These are phyloP conservation scores for Aspergillus campestris DNA, from an alignment of 495 filamentous ascomycete genomes.

Conservation along the genomic window DNA sequence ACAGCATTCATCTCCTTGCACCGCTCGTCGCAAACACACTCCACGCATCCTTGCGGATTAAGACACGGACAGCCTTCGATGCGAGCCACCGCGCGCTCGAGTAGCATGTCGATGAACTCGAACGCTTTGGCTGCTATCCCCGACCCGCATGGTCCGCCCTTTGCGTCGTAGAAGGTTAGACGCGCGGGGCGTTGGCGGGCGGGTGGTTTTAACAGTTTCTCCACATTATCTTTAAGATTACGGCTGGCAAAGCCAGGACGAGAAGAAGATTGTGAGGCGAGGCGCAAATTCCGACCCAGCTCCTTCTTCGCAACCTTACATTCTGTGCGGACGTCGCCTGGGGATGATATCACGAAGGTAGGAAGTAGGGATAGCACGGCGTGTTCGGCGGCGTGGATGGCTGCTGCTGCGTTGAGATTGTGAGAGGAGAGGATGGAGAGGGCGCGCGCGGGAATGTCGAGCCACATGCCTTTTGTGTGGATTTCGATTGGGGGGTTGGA, in stretches of 20 bases:
- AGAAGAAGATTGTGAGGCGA: slow-evolving; percentile 8
- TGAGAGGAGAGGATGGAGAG: slow-evolving; percentile 68
- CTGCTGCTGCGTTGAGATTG: slow-evolving; percentile 73
- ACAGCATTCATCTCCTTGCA: slow-evolving; percentile 87
- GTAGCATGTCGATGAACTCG: slow-evolving; percentile 74
- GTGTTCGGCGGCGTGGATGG: slow-evolving; percentile 92
- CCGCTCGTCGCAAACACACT: slow-evolving; percentile 78
- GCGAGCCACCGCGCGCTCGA: slow-evolving; percentile 69
- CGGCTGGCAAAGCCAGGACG: slow-evolving; percentile 10
- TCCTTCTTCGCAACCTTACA: slow-evolving; percentile 84
- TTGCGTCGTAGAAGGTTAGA: slow-evolving; percentile 90
- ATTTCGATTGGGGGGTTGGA: slow-evolving; percentile 87
- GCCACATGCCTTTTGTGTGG: slow-evolving; percentile 87
- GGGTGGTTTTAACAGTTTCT: slow-evolving; percentile 31
- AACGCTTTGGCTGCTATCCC: slow-evolving; percentile 90
- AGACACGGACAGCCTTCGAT: slow-evolving; percentile 64
- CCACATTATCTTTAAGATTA: slow-evolving; percentile 3
- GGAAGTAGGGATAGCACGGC: slow-evolving; percentile 80
- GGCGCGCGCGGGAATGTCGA: slow-evolving; percentile 74
- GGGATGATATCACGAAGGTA: slow-evolving; percentile 78
- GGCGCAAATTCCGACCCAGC: slow-evolving; percentile 24
- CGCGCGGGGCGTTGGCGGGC: slow-evolving; percentile 78
- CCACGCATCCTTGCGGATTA: slow-evolving; percentile 63
- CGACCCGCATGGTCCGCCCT: slow-evolving; percentile 72
- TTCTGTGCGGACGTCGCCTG: slow-evolving; percentile 86